Conservation (phyloP, 768 basidiomycete species). For the Collybia sordida region DNA sequence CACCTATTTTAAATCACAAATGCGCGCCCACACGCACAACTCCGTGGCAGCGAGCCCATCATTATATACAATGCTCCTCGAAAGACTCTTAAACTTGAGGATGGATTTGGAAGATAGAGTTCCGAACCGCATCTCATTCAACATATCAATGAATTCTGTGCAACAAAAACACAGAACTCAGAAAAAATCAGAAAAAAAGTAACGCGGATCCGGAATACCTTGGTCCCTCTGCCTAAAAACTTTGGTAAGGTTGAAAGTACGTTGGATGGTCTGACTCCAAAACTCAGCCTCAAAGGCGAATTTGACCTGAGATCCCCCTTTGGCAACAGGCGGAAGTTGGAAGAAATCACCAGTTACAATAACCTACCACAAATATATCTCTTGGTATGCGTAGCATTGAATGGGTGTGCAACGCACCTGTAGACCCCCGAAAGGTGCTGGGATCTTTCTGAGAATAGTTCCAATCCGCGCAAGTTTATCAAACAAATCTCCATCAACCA, state of each 20-base stretch:
- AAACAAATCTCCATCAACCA: slow-evolving; percentile 93
- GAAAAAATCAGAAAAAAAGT: not conserved
- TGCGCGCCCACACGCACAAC: slow-evolving; percentile 50
- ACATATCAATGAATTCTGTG: slow-evolving; percentile 89
- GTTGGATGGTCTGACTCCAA: slow-evolving; percentile 74
- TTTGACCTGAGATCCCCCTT: slow-evolving; percentile 55
- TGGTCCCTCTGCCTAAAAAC: slow-evolving; percentile 95
- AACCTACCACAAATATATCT: slow-evolving; percentile 42
- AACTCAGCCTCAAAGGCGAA: slow-evolving; percentile 89
- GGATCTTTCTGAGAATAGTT: slow-evolving; percentile 56
- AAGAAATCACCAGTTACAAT: slow-evolving; percentile 98
- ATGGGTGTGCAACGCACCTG: slow-evolving; percentile 49
- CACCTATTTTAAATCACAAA: not conserved
- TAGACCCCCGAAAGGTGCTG: slow-evolving; percentile 87
- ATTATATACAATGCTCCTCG: slow-evolving; percentile 66
- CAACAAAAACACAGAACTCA: not conserved
- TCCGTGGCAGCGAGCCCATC: slow-evolving; percentile 91
- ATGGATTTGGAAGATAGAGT: slow-evolving; percentile 64
- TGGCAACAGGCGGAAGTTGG: slow-evolving; percentile 91
- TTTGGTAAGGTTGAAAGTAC: slow-evolving; percentile 90
- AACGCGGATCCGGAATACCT: slow-evolving; percentile 43
- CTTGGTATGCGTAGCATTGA: not conserved
- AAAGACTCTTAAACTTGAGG: slow-evolving; percentile 65
- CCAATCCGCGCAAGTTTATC: slow-evolving; percentile 86
- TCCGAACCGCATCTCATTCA: slow-evolving; percentile 98